These are phyloP conservation scores for Penicillium sp. DNA, from an alignment of 2,329 filamentous ascomycete species.

Conservation along the genomic window DNA sequence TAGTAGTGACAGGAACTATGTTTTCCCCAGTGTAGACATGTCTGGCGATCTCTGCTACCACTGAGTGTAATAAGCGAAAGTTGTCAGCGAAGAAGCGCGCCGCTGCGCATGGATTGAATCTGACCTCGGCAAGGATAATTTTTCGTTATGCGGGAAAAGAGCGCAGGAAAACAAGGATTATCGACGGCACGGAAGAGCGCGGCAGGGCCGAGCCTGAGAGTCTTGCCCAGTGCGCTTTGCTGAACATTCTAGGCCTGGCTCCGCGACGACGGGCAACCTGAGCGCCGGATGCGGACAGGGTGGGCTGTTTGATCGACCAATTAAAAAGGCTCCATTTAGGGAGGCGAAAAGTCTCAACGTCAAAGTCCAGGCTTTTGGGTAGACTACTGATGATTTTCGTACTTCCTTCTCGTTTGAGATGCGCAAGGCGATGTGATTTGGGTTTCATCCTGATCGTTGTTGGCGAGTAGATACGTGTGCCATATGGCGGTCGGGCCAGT, in stretches of 20 bases:
- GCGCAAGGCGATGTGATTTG: not conserved
- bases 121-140: not conserved
- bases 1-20: not conserved
- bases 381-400: not conserved
- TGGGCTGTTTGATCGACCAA: not conserved
- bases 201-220: not conserved
- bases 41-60: no score
- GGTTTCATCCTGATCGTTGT: not conserved
- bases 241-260: not conserved
- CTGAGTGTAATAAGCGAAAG: no score
- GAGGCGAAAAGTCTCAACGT: conserved; percentile 5
- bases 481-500: not conserved
- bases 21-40: not conserved
- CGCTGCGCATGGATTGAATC: not conserved
- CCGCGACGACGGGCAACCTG: not conserved
- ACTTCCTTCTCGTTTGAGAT: not conserved
- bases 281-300: not conserved
- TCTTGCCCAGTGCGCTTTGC: conserved; percentile 1
- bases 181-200: not conserved
- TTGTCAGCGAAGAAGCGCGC: not conserved
- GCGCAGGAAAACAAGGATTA: not conserved
- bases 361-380: not conserved
- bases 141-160: not conserved
- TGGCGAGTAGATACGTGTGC: not conserved
- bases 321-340: not conserved